phyloP scores from a whole-genome alignment of 164 flowering plant species.

The Litsea cubeba region DNA sequence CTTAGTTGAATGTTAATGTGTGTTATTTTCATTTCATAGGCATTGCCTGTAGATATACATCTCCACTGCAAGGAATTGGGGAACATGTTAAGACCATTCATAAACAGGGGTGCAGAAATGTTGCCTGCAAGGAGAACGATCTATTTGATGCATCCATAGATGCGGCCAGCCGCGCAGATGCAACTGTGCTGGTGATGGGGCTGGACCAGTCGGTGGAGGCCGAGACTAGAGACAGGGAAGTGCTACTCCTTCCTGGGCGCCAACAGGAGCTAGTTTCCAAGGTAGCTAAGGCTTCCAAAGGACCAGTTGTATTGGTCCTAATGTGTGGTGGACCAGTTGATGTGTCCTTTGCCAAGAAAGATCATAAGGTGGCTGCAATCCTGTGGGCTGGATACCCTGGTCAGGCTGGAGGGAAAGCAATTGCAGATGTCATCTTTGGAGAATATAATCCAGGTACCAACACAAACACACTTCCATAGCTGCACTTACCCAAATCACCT shows the following conservation, averaged over 20 bases:
- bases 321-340: slow-evolving; percentile 97
- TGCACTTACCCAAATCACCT: too few relatives aligned
- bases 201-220: slow-evolving; percentile 91
- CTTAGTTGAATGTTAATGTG: too few relatives aligned
- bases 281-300: slow-evolving; percentile 65
- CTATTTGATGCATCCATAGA: slow-evolving; percentile 50
- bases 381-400: slow-evolving; percentile 96
- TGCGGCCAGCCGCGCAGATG: slow-evolving; percentile 72
- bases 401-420: slow-evolving; percentile 86
- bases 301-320: slow-evolving; percentile 68
- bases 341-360: slow-evolving; percentile 62
- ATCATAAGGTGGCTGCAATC: slow-evolving; percentile 56
- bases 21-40: slow-evolving; percentile 29
- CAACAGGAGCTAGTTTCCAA: slow-evolving; percentile 71
- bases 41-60: slow-evolving; percentile 75
- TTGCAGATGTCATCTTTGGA: slow-evolving; percentile 84
- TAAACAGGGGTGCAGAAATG: slow-evolving; percentile 58
- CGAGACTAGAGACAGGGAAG: slow-evolving; percentile 54
- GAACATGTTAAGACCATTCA: slow-evolving; percentile 50
- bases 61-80: slow-evolving; percentile 66
- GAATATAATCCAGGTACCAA: slow-evolving; percentile 66
- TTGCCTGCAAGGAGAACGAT: slow-evolving; percentile 40
- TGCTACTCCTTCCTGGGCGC: slow-evolving; percentile 71
- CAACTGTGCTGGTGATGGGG: slow-evolving; percentile 79
- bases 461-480: background rate